Base-by-base conservation (phyloP, 257 asterid genomes). In the Solanum habrochaites region DNA sequence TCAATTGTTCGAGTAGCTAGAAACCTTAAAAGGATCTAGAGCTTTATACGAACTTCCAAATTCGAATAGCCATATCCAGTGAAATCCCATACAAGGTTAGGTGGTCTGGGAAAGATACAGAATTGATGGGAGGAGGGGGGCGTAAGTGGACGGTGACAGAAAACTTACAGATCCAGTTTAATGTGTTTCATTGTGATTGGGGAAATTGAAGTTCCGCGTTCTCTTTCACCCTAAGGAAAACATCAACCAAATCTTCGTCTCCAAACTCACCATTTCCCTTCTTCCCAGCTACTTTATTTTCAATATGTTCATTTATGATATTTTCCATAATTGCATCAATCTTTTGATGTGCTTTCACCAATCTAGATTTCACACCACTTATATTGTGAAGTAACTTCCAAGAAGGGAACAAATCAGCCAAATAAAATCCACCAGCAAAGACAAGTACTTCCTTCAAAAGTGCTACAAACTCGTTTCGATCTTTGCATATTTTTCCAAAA, bases 11-110 rank as follows among this genome's bases (percentile, higher is more conserved):
- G 4, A 45, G 16, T 45, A 45, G 52, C 52, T 45, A 45, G 52
- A 45, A 45, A 45, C 52, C 52, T 45, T 11, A 1, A 4, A 45
- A 11, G 20, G 62, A 4, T 52, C 62, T 52, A 52, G n/a, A 52
- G 3, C 8, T 18, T 7, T 0, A 52, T 52, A 56, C 18, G 11
- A 56, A 56, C n/a, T 20, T 18, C n/a, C 64, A 56, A 16, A 45
- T 20, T 56, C 23, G 2, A 56, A 52, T 52, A 52, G 10, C 62
- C 62, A 2, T 52, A 52, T 16, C 0, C n/a, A 2, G 23, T 52
- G 62, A 16, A 16, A 52, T 0, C 10, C 23, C 1, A 52, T 0
- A n/a, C n/a, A 18, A 52, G 7, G 4, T 2, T n/a, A n/a, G 0
- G 2, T n/a, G 56, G 56, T 47, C 7, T 47, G 0, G 20, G 0